Conservation (phyloP, 106 monocot species). For the Dioscorea zingiberensis region DNA sequence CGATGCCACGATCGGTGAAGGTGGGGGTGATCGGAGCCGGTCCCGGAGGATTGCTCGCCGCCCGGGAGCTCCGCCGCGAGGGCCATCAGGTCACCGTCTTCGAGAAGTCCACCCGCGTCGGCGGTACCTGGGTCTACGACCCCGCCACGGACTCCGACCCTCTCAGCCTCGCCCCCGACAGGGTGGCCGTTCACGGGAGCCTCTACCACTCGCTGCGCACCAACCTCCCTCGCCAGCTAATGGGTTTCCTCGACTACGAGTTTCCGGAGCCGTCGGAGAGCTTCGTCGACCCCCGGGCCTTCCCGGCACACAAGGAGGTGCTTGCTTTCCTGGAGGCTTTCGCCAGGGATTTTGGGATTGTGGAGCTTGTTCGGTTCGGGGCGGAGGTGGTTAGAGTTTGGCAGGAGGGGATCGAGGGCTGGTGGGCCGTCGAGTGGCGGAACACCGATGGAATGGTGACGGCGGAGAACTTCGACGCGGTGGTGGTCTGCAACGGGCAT, state of each 20-base stretch:
- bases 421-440: conserved; percentile 34
- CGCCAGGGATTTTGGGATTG: conserved; percentile 24
- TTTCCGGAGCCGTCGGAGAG: conserved; percentile 15
- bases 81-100: conserved; percentile 39
- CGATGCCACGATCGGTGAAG: conserved; percentile 19
- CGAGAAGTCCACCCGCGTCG: conserved; percentile 36
- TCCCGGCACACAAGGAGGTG: conserved; percentile 43
- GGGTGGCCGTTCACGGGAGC: conserved; percentile 28
- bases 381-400: conserved; percentile 27
- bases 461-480: conserved; percentile 46
- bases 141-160: conserved; percentile 16
- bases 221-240: conserved; percentile 42
- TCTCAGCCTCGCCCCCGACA: too few species aligned
- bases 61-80: conserved; percentile 35
- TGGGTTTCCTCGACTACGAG: conserved; percentile 45
- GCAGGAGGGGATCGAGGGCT: conserved; percentile 1
- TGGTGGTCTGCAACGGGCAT: conserved; percentile 54
- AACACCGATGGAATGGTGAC: neutral
- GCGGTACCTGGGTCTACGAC: conserved; percentile 46
- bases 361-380: conserved; percentile 21
- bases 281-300: conserved; percentile 34
- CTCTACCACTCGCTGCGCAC: conserved; percentile 52
- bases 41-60: conserved; percentile 34
- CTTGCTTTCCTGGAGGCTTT: conserved; percentile 31
- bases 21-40: conserved; percentile 59